Conservation (phyloP, 2,329 filamentous ascomycete species). For the Aspergillus candidus region DNA sequence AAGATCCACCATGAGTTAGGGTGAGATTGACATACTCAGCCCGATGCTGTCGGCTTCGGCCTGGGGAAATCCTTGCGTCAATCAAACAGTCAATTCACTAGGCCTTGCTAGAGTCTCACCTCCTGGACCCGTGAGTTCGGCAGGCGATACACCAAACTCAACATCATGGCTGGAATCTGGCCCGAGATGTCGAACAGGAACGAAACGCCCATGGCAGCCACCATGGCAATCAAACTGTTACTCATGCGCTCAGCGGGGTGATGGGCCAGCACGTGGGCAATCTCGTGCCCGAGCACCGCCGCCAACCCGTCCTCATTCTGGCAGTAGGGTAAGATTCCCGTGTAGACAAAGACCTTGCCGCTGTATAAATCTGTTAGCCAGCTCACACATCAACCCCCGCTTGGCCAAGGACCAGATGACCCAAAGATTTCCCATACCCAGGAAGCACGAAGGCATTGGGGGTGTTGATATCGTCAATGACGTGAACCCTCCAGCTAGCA, state of each 20-base stretch:
- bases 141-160: constrained; percentile 47
- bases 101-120: constrained; percentile 20
- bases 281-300: constrained; percentile 58
- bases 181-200: constrained; percentile 38
- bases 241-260: constrained; percentile 53
- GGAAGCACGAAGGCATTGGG: constrained; percentile 60
- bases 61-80: constrained; percentile 19
- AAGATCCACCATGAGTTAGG: no score
- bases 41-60: constrained; percentile 59
- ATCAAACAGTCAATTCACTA: neutral
- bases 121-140: constrained; percentile 56
- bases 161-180: constrained; percentile 33
- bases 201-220: constrained; percentile 22
- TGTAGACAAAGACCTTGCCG: constrained; percentile 60
- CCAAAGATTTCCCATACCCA: constrained; percentile 34
- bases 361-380: constrained; percentile 19
- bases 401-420: no score
- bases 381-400: neutral
- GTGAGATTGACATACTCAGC: constrained; percentile 33
- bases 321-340: constrained; percentile 55
- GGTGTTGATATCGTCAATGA: constrained; percentile 46
- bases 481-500: constrained; percentile 52
- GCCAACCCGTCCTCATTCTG: constrained; percentile 53
- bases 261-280: constrained; percentile 57
- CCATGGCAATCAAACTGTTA: constrained; percentile 29